phyloP scores from a whole-genome alignment of 1,284 basidiomycete genomes.

The Sporisorium iseilematis-ciliati region DNA sequence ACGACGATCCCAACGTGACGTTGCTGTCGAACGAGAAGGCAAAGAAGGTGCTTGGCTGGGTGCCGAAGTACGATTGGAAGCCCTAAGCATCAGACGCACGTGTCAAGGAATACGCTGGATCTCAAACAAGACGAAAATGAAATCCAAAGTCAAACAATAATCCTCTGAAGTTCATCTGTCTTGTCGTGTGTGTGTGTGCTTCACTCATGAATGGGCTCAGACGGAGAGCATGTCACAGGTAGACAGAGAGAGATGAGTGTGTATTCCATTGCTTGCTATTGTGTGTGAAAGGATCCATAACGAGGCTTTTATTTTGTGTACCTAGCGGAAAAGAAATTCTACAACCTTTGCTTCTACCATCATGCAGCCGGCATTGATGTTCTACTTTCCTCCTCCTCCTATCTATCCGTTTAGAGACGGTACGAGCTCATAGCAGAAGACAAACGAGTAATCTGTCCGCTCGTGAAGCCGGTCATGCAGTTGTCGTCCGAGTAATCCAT shows the following conservation, averaged over 20 bases:
- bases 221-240: too few relatives aligned
- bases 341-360: not conserved
- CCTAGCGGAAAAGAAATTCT: not conserved
- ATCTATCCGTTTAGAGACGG: slow-evolving; percentile 17
- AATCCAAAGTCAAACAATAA: not conserved
- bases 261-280: slow-evolving; percentile 4
- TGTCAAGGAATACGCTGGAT: not conserved
- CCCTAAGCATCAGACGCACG: not conserved
- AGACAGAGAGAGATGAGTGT: not conserved
- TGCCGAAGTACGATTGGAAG: slow-evolving; percentile 66
- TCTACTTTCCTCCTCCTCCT: not conserved
- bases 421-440: slow-evolving; percentile 24
- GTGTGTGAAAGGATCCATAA: not conserved
- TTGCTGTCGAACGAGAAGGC: slow-evolving; percentile 70
- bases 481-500: slow-evolving; percentile 49
- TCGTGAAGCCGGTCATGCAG: slow-evolving; percentile 33
- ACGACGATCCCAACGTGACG: slow-evolving; percentile 52
- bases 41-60: slow-evolving; percentile 69
- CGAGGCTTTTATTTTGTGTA: not conserved
- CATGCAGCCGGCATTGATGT: too few relatives aligned
- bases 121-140: not conserved
- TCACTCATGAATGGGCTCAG: too few relatives aligned
- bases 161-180: too few relatives aligned
- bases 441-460: slow-evolving; percentile 39
- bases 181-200: too few relatives aligned